Evolutionary conservation across 1,139 yeast species (phyloP), one percentile per base, ranked within the genome.

Genomic region (Sporopachydermia cereana): DNA sequence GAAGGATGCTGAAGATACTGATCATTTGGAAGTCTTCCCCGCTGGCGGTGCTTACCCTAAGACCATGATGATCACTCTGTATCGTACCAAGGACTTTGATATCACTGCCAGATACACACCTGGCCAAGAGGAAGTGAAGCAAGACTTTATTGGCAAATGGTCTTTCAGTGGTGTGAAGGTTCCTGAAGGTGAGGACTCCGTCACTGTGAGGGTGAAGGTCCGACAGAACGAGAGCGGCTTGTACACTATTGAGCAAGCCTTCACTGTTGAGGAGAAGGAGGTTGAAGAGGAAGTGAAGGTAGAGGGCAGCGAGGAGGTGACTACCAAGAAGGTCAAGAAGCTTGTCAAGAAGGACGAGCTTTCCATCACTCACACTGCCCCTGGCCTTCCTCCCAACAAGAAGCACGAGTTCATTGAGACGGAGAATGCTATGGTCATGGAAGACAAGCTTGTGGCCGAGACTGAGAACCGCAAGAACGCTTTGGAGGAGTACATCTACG

Each of bases 401-500:
- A 75, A 86, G 66, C 72, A 79, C 58, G 67, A 67, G 48, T 74
- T 72, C 57, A 72, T 84, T 53, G 97, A 91, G 74, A 71, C 72
- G 66, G 98, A 91, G 73, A 77, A 79, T 61, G 74, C 84, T 63
- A 70, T 91, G 80, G 74, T 77, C 53, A 77, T 86, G 63, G 89
- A 82, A 63, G 99, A 93, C 71, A 91, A 88, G 73, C 79, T 91
- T 58, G 96, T 91, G 55, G 95, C 95, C 56, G 97, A 91, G 72
- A 93, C 98, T 55, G 98, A 91, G 74, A 97, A 91, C 72, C 86
- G 89, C 69, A 91, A 91, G 84, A 91, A 91, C 66, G 93, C 96
- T 55, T 77, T 93, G 53, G 98, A 91, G 74, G 98, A 91, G 74
- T 91, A 91, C 77, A 91, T 93, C 61, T 91, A 91, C 72, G 95